Conservation (phyloP, 2,329 filamentous ascomycete genomes). For the Colletotrichum spinosum region DNA sequence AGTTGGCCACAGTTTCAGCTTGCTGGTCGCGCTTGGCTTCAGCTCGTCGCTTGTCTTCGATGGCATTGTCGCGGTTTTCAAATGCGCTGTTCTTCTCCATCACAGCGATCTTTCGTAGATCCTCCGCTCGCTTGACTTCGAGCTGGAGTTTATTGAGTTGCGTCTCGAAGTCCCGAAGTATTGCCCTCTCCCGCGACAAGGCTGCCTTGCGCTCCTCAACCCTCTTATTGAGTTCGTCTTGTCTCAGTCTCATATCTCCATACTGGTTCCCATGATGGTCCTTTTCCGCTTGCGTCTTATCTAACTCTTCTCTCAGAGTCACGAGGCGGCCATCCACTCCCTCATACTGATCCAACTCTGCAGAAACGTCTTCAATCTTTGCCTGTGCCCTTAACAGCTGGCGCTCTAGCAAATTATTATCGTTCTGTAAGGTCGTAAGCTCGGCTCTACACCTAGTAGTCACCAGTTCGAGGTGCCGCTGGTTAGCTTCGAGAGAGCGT, state of each 20-base stretch:
- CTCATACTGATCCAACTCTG: conserved; percentile 74
- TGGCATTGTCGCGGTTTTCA: conserved; percentile 61
- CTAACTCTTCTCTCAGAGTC: conserved; percentile 67
- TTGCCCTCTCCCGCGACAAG: conserved; percentile 50
- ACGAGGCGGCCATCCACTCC: conserved; percentile 76
- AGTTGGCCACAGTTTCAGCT: conserved; percentile 61
- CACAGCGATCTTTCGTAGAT: conserved; percentile 65
- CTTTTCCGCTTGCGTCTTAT: conserved; percentile 58
- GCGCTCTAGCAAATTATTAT: conserved; percentile 58
- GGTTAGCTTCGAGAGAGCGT: conserved; percentile 61
- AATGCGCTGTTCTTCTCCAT: conserved; percentile 72
- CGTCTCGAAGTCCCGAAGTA: conserved; percentile 44
- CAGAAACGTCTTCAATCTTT: conserved; percentile 62
- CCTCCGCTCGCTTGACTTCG: conserved; percentile 61
- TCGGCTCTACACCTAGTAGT: conserved; percentile 60
- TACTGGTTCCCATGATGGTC: conserved; percentile 67
- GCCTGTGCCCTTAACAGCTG: conserved; percentile 71
- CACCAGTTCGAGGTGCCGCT: conserved; percentile 59
- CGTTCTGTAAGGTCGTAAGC: conserved; percentile 55
- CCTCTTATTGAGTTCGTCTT: conserved; percentile 58
- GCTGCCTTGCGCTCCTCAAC: conserved; percentile 54
- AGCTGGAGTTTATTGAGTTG: conserved; percentile 65
- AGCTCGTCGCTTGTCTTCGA: conserved; percentile 56
- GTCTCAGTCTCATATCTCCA: conserved; percentile 62
- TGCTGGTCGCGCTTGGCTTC: conserved; percentile 62